These are phyloP conservation scores for Phyllachora maydis DNA, from an alignment of 2,329 filamentous ascomycete genomes.

Conservation along the genomic window DNA sequence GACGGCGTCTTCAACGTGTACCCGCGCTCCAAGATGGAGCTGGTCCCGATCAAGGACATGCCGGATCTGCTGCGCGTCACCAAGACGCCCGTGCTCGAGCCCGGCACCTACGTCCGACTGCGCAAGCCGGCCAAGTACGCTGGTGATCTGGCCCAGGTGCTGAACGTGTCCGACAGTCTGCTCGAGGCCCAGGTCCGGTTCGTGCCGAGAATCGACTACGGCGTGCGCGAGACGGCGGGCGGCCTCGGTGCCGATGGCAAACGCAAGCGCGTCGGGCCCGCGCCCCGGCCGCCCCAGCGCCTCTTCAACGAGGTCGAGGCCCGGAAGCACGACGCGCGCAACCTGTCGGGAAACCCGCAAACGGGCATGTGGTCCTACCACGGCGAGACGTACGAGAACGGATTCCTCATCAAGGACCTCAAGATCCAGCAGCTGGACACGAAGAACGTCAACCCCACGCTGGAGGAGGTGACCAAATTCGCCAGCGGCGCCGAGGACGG, in stretches of 20 bases:
- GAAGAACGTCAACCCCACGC: slow-evolving; percentile 75
- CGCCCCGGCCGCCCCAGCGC: slow-evolving; percentile 62
- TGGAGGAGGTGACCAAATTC: slow-evolving; percentile 94
- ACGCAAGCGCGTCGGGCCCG: slow-evolving; percentile 51
- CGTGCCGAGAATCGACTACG: slow-evolving; percentile 84
- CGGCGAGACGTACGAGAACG: slow-evolving; percentile 76
- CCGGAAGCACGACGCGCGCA: slow-evolving; percentile 59
- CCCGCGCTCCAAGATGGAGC: slow-evolving; percentile 63
- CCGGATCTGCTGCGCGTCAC: slow-evolving; percentile 81
- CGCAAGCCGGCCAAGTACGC: slow-evolving; percentile 62
- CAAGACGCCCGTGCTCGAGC: slow-evolving; percentile 68
- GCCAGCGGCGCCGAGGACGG: slow-evolving; percentile 77
- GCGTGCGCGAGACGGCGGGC: slow-evolving; percentile 55
- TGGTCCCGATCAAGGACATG: slow-evolving; percentile 94
- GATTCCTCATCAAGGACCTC: slow-evolving; percentile 85
- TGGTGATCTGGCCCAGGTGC: slow-evolving; percentile 77
- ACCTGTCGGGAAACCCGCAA: slow-evolving; percentile 46
- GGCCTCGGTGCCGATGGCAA: slow-evolving; percentile 38
- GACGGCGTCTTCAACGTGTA: slow-evolving; percentile 82
- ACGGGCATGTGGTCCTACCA: slow-evolving; percentile 71
- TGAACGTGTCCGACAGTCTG: slow-evolving; percentile 84
- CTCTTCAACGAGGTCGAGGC: slow-evolving; percentile 89
- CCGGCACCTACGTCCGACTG: slow-evolving; percentile 82
- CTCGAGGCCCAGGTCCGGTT: slow-evolving; percentile 71
- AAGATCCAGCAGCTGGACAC: slow-evolving; percentile 73